Base-by-base conservation (phyloP, 495 filamentous ascomycete genomes). In the Annulohypoxylon moriforme region DNA sequence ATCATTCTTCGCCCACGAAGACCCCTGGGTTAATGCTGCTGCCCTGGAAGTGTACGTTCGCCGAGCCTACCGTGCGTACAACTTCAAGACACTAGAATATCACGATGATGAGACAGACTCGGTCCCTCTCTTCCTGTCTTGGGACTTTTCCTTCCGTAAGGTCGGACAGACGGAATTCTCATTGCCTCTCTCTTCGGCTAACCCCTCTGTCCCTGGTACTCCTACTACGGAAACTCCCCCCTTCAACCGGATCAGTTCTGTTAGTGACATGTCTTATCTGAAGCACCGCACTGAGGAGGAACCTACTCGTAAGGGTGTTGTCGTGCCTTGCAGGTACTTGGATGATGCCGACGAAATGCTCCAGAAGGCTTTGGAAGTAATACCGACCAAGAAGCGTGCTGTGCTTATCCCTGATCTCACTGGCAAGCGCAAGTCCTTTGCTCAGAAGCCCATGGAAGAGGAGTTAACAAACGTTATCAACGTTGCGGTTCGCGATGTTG, bases 31-130 rank as follows among this genome's bases (percentile, higher is more conserved):
- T 42, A 94, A 94, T 1, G 83, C 97, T 62, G 96, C 96, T 56
- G 93, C 96, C 46, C 86, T 98, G 27, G 96, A 99, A 76, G 94
- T 98, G 33, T 99, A 99, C 77, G 90, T 96, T 64, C 96, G 96
- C 68, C 93, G 96, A 62, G 96, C 96, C 9, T 99, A 99, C 82
- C 92, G 95, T 84, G 96, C 96, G 1, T 99, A 99, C 78, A 88
- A 90, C 64, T 81, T 99, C 29, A 93, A 97, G 86, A 85, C 87
- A 58, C 89, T 98, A 62, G 87, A 97, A 57, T 99, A 99, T 82
- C 90, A 93, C 76, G 88, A 88, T 53, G 84, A 89, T 31, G 87
- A 93, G 58, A 80, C 81, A 2, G 96, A 98, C 61, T 85, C 89
- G 22, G 74, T 60, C 22, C 95, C 96, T 13, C 92, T 89, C 68